These are phyloP conservation scores for Monilinia vaccinii-corymbosi DNA, from an alignment of 2,329 filamentous ascomycete species.

Conservation along the genomic window DNA sequence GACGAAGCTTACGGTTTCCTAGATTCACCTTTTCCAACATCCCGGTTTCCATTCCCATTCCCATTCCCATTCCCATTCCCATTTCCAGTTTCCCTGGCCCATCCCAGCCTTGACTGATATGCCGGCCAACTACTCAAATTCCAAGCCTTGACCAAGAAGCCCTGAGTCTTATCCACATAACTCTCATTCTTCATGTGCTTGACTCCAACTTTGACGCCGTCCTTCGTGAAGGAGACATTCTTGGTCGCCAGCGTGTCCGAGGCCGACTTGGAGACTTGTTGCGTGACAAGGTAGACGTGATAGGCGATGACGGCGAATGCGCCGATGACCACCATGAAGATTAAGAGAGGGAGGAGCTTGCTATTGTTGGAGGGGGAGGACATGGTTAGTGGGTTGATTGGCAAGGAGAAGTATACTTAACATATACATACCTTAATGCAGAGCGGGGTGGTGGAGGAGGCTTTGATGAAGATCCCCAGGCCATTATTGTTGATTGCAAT, in stretches of 20 bases:
- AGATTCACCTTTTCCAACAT: slow-evolving; percentile 18
- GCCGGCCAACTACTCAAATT: slow-evolving; percentile 38
- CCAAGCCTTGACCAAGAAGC: slow-evolving; percentile 57
- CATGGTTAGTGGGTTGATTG: slow-evolving; percentile 4
- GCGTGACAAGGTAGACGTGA: slow-evolving; percentile 60
- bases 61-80: background rate
- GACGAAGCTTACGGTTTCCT: slow-evolving; percentile 25
- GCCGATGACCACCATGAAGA: slow-evolving; percentile 50
- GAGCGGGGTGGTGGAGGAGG: slow-evolving; percentile 27
- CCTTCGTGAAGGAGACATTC: slow-evolving; percentile 67
- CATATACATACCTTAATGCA: slow-evolving; percentile 27
- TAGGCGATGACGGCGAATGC: slow-evolving; percentile 58
- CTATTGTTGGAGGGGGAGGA: slow-evolving; percentile 14
- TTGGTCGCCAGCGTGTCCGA: slow-evolving; percentile 64
- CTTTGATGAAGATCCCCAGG: slow-evolving; percentile 28
- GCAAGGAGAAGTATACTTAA: background rate
- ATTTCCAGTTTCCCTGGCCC: slow-evolving; percentile 26
- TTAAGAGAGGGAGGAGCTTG: slow-evolving; percentile 56
- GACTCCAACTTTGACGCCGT: slow-evolving; percentile 63
- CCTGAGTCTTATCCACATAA: slow-evolving; percentile 67
- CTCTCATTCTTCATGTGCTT: slow-evolving; percentile 59
- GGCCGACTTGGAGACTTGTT: slow-evolving; percentile 56
- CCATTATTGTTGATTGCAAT: slow-evolving; percentile 21
- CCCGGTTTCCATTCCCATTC: background rate
- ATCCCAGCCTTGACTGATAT: slow-evolving; percentile 30